phyloP scores from a whole-genome alignment of 331 rosid genomes.

The Acacia pycnantha region DNA sequence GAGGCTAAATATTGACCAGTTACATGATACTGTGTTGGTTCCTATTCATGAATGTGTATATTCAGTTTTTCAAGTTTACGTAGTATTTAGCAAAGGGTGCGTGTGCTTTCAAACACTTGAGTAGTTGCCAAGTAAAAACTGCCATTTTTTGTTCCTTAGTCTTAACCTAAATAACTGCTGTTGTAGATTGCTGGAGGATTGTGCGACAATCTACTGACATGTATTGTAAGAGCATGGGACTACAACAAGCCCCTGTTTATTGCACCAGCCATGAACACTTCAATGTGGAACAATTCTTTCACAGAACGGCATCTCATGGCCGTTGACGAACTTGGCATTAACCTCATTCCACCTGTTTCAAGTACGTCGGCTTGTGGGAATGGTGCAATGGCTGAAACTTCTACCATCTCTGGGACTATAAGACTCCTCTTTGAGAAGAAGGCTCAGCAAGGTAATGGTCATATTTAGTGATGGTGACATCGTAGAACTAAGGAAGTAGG shows the following conservation, averaged over 20 bases:
- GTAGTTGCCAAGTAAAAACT: background rate
- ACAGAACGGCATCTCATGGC: conserved; percentile 63
- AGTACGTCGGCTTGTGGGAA: conserved; percentile 45
- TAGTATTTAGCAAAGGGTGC: background rate
- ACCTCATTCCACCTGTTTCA: conserved; percentile 60
- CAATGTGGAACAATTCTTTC: conserved; percentile 74
- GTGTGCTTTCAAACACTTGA: background rate
- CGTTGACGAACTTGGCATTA: conserved; percentile 72
- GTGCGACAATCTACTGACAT: conserved; percentile 75
- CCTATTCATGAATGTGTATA: background rate
- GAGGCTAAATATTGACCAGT: background rate
- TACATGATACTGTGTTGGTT: background rate
- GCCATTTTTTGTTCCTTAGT: background rate
- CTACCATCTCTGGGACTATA: conserved; percentile 51
- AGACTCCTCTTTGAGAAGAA: conserved; percentile 46
- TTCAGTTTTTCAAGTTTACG: background rate
- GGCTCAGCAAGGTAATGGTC: conserved; percentile 31
- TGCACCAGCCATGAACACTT: conserved; percentile 81
- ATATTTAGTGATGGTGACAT: conserved; percentile 7
- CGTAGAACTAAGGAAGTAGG: conserved; percentile 4
- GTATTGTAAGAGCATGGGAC: conserved; percentile 89
- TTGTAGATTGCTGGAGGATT: conserved; percentile 75
- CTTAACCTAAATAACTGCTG: conserved; percentile 10
- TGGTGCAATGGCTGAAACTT: conserved; percentile 82
- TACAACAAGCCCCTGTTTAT: conserved; percentile 70